Conservation (phyloP, 1,284 basidiomycete species). For the Trametes hirsuta region DNA sequence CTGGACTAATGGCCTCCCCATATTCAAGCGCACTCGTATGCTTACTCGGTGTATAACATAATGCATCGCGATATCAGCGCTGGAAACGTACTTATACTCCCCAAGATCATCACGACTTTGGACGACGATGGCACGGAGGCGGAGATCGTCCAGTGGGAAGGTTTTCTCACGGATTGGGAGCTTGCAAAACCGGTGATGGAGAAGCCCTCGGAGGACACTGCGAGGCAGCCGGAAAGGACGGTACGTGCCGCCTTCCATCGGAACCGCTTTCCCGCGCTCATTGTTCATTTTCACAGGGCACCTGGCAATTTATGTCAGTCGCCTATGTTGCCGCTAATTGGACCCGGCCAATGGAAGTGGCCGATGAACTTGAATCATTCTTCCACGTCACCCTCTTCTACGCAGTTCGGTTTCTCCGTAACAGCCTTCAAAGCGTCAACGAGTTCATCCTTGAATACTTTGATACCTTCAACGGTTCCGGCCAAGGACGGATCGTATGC, state of each 20-base stretch:
- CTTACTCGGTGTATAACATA: not conserved
- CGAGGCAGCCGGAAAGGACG: not conserved
- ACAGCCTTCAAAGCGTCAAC: not conserved
- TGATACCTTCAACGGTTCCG: too few species aligned
- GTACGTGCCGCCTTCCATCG: not conserved
- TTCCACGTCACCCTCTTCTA: not conserved
- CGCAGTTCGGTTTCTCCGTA: not conserved
- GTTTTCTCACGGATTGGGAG: slow-evolving; percentile 19
- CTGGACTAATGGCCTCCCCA: not conserved
- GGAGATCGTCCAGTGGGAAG: not conserved
- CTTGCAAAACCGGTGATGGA: not conserved
- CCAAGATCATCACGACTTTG: not conserved
- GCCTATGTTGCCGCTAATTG: not conserved
- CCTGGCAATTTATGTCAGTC: slow-evolving; percentile 18
- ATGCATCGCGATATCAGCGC: slow-evolving; percentile 20
- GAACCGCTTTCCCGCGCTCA: not conserved
- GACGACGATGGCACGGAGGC: not conserved
- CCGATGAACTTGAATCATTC: slow-evolving; percentile 4
- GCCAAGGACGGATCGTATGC: too few species aligned
- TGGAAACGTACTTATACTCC: slow-evolving; percentile 17
- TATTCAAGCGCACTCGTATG: slow-evolving; percentile 1
- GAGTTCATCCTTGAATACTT: not conserved
- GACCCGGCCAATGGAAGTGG: not conserved
- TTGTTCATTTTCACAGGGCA: slow-evolving; percentile 2
- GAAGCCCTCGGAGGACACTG: not conserved